Percentiles rank a stretch among this genome's conserved stretches.
Evolutionary conservation across 352 stramenopile species (phyloP).

Genomic region (Aphanomyces cochlioides): DNA sequence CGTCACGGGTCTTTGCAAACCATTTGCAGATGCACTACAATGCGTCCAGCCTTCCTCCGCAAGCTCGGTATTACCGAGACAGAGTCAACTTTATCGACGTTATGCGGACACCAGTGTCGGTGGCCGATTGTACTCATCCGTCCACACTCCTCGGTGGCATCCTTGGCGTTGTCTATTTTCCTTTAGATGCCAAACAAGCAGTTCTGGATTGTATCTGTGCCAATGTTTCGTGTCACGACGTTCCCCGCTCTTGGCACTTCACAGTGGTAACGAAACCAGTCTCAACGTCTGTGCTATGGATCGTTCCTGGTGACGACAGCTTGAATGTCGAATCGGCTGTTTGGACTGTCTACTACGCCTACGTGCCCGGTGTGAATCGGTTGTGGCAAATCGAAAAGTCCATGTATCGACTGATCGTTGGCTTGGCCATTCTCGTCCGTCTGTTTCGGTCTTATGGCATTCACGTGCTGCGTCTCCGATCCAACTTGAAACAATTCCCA

Average conservation of each 20-base stretch:
- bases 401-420: not conserved
- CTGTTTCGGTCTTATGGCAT: not conserved
- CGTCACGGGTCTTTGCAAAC: not conserved
- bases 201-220: not conserved
- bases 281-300: slow-evolving; percentile 1
- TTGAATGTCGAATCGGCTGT: not conserved
- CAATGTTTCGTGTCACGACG: not conserved
- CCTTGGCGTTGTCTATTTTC: slow-evolving; percentile 8
- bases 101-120: not conserved
- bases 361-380: not conserved
- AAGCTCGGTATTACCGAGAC: slow-evolving; percentile 4
- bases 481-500: not conserved
- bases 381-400: not conserved
- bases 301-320: not conserved
- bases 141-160: not conserved
- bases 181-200: not conserved
- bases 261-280: not conserved
- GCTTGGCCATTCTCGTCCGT: not conserved
- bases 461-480: not conserved
- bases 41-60: not conserved
- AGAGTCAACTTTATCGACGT: not conserved
- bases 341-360: not conserved
- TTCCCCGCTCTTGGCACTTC: not conserved
- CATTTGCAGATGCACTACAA: not conserved
- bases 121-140: not conserved